A percentile compares a stretch with the other conserved stretches of the same genome.
Conservation (phyloP, 2,329 filamentous ascomycete species). For the Colletotrichum viniferum region DNA sequence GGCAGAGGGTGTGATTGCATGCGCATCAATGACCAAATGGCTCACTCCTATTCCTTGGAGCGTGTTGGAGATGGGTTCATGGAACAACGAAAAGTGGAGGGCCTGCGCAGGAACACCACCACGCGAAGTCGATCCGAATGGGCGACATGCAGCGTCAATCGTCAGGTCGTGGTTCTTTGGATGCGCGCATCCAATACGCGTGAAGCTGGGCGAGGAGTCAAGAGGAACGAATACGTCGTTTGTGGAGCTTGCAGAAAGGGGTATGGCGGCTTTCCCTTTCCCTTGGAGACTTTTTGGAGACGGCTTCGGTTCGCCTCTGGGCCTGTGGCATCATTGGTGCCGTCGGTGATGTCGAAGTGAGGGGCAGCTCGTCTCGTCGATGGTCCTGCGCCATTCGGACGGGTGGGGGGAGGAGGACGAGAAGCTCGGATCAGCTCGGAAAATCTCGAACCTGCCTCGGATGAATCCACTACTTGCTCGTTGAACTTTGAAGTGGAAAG, state of each 20-base stretch:
- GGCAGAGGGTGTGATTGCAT: neutral
- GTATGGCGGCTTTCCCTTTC: neutral
- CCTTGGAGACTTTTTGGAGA: neutral
- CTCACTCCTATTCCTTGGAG: neutral
- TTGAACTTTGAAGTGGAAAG: no score
- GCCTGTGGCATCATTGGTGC: neutral
- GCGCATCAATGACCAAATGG: neutral
- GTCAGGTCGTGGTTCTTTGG: neutral
- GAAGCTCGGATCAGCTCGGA: neutral
- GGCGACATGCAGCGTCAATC: neutral
- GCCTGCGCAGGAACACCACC: neutral
- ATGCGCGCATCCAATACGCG: neutral
- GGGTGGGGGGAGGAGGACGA: neutral
- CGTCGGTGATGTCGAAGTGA: neutral
- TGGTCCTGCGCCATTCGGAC: neutral
- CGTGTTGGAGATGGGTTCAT: neutral
- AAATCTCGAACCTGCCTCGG: neutral
- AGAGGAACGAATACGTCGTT: neutral
- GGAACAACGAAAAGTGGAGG: neutral
- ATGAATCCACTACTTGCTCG: neutral
- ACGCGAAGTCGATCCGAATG: constrained; percentile 4
- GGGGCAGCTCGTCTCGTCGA: neutral
- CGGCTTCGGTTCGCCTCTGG: neutral
- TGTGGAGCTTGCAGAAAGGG: constrained; percentile 5
- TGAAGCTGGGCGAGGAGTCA: neutral